Base-by-base conservation (phyloP, 768 basidiomycete genomes). In the Trametes maxima region DNA sequence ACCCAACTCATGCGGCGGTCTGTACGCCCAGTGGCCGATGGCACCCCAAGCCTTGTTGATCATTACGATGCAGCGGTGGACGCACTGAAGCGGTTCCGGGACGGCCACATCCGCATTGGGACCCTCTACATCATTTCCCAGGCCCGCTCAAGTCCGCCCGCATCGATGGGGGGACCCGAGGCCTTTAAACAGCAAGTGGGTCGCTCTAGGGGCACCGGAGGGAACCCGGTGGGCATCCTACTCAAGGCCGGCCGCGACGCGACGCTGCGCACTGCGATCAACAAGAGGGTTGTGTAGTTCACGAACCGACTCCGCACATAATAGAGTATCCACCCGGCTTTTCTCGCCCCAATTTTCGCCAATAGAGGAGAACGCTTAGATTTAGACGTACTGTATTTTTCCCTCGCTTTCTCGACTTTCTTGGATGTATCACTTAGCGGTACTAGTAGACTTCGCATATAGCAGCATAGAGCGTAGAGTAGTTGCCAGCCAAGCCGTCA, bases 241-340 rank as follows among this genome's bases (percentile, higher is more conserved):
- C 79, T 99, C 60, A 98, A 97, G 75, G 86, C 90, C 19, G 92
- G 92, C 13, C 83, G 96, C 59, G 95, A 97, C 67, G 91, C 94
- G 33, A 98, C 96, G 6, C 70, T 76, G 57, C 82, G 91, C 11
- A 78, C 90, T 11, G 77, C 89, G 13, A 72, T 85, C 62, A 66
- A 90, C 59, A 81, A 76, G 24, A 42, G 28, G 73, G 40, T 76
- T 12, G 7, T 42, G 35, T 36, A n/a, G 24, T n/a, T 21, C 16
- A 8, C 21, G 5, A 14, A 21, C 8, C 3, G 21, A 24, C 21
- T 12, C 11, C 39, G 14, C 14, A 46, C 24, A 6, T 19, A n/a
- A 36, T 36, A 36, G 17, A 12, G 33, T 12, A 25, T 11, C 8
- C 49, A 3, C 28, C 28, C 4, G 28, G 28, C 8, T 10, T 12